phyloP scores from a whole-genome alignment of 139 green algal genomes.

The Picocystis salinarum region DNA sequence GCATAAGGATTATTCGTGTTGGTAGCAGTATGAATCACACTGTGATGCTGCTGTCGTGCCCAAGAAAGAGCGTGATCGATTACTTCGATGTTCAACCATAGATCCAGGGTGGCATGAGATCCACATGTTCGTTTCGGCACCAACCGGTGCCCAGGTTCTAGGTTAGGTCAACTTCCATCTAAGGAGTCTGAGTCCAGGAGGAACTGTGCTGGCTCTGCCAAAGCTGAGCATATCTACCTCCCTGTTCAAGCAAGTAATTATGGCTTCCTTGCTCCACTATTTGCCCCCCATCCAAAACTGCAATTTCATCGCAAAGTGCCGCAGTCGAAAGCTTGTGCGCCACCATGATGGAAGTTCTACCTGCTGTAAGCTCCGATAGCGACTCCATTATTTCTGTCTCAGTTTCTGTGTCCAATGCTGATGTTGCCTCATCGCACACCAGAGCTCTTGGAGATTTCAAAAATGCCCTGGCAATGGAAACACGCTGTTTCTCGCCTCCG shows the following conservation, averaged over 20 bases:
- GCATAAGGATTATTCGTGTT: no score
- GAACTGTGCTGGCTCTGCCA: no score
- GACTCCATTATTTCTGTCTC: conserved; percentile 17
- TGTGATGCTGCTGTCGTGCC: no score
- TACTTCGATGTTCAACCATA: no score
- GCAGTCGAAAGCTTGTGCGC: conserved; percentile 85
- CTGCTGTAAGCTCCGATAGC: conserved; percentile 19
- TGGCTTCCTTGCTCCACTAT: conserved; percentile 63
- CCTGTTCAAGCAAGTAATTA: conserved; percentile 44
- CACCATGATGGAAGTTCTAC: conserved; percentile 82
- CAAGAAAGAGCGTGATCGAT: no score
- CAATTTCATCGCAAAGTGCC: conserved; percentile 43
- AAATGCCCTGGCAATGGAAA: conserved; percentile 71
- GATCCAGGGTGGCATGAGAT: no score
- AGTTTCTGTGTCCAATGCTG: conserved; percentile 17
- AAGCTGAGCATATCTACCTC: no score
- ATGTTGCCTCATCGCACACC: conserved; percentile 27
- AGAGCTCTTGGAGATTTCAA: conserved; percentile 37
- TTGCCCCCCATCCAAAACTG: conserved; percentile 59
- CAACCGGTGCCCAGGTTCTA: no score
- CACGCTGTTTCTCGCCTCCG: conserved; percentile 85
- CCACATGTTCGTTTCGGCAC: no score
- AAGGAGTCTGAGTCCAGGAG: no score
- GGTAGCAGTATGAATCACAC: no score
- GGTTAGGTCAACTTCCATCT: no score